Evolutionary conservation across 2,329 filamentous ascomycete species (phyloP), one percentile per base, ranked within the genome.

Genomic region (Escovopsis sp.): DNA sequence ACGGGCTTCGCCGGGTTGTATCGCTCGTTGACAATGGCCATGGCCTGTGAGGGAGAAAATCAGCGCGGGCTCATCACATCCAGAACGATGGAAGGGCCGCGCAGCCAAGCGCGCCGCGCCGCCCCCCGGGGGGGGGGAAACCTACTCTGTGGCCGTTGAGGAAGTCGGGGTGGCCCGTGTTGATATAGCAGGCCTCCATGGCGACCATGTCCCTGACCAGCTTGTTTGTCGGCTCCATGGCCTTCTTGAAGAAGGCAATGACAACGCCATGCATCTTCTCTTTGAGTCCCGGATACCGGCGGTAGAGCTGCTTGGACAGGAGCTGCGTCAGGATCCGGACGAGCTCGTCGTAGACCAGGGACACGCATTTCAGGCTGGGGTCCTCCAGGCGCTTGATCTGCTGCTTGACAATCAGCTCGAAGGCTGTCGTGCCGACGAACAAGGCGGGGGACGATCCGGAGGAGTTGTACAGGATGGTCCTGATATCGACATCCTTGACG

Each of bases 201-300:
- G 81, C 67, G 26, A 98, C 89, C 35, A 98, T 73, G 59, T 98
- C 91, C 55, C 69, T 80, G 44, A 98, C 91, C 39, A 98, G 75
- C 72, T 96, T 96, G 69, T 95, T 96, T 33, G 91, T 94, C 6
- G 91, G 91, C 42, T 95, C 87, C 85, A 96, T 94, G 42, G 86
- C 81, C 68, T 94, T 94, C 68, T 96, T 96, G 73, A 95, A 96
- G 66, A 98, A 98, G 9, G 69, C 57, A 53, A 98, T 91, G 40
- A 96, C 89, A 12, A 94, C 88, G 11, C 72, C 71, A 61, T 98
- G 88, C 64, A 98, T 85, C 68, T 94, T 95, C 70, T 98, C 91
- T 72, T 96, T 96, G 43, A 98, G 71, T 49, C 71, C 68, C n/a
- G 91, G 91, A 59, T 98, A 98, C 47, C 91, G 77, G 48, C 89